Conservation (phyloP, 352 stramenopile species). For the Globisporangium emineosum region DNA sequence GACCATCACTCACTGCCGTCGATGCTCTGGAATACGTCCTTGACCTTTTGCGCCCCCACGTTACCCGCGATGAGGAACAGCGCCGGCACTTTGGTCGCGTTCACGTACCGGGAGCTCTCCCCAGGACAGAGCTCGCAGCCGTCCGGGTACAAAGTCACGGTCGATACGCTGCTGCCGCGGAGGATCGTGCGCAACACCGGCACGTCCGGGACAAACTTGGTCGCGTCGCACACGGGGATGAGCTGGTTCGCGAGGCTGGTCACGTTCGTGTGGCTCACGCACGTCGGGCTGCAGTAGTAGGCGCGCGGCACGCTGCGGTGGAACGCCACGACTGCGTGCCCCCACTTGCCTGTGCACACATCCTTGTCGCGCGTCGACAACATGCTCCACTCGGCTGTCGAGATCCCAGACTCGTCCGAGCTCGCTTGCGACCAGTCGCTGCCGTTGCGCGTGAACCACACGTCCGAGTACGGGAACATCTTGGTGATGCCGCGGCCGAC, state of each 20-base stretch:
- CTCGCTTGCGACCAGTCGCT: constrained; percentile 49
- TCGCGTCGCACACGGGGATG: constrained; percentile 57
- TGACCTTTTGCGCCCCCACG: constrained; percentile 65
- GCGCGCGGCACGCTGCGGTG: constrained; percentile 38
- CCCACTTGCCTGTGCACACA: constrained; percentile 75
- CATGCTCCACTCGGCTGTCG: constrained; percentile 77
- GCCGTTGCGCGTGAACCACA: constrained; percentile 71
- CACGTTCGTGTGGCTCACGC: constrained; percentile 36
- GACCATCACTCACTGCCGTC: constrained; percentile 51
- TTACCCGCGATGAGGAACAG: constrained; percentile 71
- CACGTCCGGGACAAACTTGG: constrained; percentile 27
- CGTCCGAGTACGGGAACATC: constrained; percentile 72
- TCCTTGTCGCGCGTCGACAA: constrained; percentile 36
- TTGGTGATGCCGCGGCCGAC: constrained; percentile 68
- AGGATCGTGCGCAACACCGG: constrained; percentile 40
- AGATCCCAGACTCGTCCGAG: constrained; percentile 64
- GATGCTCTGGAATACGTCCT: constrained; percentile 65
- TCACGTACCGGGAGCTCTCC: constrained; percentile 40
- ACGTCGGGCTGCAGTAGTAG: constrained; percentile 60
- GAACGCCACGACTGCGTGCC: constrained; percentile 58
- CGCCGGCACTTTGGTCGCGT: constrained; percentile 48
- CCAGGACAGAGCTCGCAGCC: constrained; percentile 60
- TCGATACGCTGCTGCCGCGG: constrained; percentile 41
- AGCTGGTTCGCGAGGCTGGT: constrained; percentile 54
- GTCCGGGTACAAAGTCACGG: constrained; percentile 65